These are phyloP conservation scores for Emmonsiellopsis sp. DNA, from an alignment of 2,329 filamentous ascomycete species.

Conservation along the genomic window DNA sequence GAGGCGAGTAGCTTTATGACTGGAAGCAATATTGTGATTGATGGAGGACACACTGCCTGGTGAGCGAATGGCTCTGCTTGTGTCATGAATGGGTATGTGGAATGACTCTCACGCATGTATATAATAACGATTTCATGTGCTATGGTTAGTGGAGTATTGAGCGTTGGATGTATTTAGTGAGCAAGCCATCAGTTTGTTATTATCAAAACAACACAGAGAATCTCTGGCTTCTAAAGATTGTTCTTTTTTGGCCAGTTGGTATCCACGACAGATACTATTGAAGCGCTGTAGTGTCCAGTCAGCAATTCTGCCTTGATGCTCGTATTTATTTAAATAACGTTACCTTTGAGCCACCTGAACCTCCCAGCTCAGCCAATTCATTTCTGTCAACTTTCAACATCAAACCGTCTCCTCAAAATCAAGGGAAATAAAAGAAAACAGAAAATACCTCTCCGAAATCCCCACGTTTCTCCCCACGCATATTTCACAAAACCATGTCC, in stretches of 20 bases:
- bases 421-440: neutral
- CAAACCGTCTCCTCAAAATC: neutral
- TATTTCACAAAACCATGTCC: neutral
- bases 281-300: too few species aligned
- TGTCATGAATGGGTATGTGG: too few species aligned
- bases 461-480: neutral
- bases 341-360: neutral
- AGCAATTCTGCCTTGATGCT: too few species aligned
- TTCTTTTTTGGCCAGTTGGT: too few species aligned
- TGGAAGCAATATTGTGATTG: slow-evolving; percentile 58
- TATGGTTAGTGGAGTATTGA: neutral
- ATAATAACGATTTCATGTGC: neutral
- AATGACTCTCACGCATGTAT: neutral
- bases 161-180: too few species aligned
- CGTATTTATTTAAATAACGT: too few species aligned
- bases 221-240: too few species aligned
- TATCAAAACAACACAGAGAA: too few species aligned
- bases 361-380: neutral
- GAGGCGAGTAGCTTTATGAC: slow-evolving; percentile 65
- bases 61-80: slow-evolving; percentile 8
- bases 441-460: neutral
- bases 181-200: too few species aligned
- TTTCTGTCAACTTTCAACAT: neutral
- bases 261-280: too few species aligned
- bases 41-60: slow-evolving; percentile 57